Evolutionary conservation across 768 basidiomycete genomes (phyloP).

Genomic region (Collybiopsis luxurians): DNA sequence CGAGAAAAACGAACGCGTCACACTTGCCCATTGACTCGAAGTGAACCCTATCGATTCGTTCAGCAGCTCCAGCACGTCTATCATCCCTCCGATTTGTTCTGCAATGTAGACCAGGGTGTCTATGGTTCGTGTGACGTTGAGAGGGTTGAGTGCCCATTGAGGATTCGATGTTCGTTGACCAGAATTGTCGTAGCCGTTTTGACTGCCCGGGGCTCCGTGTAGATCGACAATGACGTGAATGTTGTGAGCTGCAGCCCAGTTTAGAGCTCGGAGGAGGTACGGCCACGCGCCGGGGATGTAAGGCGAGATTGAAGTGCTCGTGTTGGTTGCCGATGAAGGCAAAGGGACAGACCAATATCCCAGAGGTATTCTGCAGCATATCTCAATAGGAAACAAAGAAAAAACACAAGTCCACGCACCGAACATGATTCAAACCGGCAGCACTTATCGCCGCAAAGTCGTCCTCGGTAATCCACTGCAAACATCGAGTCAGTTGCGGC

Average conservation of each 20-base stretch:
- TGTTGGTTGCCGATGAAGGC: slow-evolving; percentile 49
- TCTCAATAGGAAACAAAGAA: background rate
- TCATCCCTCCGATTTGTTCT: slow-evolving; percentile 48
- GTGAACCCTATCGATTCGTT: slow-evolving; percentile 67
- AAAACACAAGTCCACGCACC: slow-evolving; percentile 35
- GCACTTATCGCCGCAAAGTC: slow-evolving; percentile 64
- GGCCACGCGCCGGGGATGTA: slow-evolving; percentile 68
- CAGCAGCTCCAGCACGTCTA: slow-evolving; percentile 65
- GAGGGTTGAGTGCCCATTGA: slow-evolving; percentile 51
- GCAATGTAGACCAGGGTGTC: slow-evolving; percentile 57
- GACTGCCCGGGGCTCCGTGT: slow-evolving; percentile 67
- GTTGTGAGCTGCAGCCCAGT: slow-evolving; percentile 59
- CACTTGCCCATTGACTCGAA: slow-evolving; percentile 36
- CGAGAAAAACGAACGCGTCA: slow-evolving; percentile 52
- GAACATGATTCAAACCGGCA: slow-evolving; percentile 71
- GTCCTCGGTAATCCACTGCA: slow-evolving; percentile 63
- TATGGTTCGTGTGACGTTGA: slow-evolving; percentile 52
- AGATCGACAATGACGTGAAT: slow-evolving; percentile 74
- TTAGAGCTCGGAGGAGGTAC: slow-evolving; percentile 60
- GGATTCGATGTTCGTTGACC: slow-evolving; percentile 58
- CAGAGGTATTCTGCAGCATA: slow-evolving; percentile 52
- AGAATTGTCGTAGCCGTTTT: slow-evolving; percentile 66
- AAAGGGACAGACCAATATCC: slow-evolving; percentile 82
- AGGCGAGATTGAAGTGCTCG: slow-evolving; percentile 32
- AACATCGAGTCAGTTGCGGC: no score